Conservation (phyloP, 1,284 basidiomycete genomes). For the Volvariella surrecta region DNA sequence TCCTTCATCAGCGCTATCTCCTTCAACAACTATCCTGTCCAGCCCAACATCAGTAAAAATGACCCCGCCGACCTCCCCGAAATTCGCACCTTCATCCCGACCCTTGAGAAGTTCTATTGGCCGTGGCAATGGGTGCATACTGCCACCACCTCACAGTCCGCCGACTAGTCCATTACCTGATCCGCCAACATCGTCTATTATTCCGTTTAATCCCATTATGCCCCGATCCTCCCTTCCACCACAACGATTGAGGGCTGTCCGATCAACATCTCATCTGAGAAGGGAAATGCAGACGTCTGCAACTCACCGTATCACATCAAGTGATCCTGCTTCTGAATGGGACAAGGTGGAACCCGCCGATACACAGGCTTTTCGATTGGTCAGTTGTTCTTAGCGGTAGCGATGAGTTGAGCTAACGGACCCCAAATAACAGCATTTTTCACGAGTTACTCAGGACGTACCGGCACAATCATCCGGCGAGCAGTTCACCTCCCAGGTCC, state of each 20-base stretch:
- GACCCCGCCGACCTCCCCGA: conserved; percentile 31
- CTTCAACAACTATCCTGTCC: conserved; percentile 20
- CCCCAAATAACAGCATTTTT: background rate
- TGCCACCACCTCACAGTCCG: conserved; percentile 17
- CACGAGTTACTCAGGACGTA: background rate
- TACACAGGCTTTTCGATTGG: background rate
- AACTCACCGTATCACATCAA: conserved; percentile 29
- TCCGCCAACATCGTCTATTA: conserved; percentile 15
- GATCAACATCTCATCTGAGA: conserved; percentile 20
- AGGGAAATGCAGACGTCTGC: conserved; percentile 13
- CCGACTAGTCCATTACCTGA: conserved; percentile 21
- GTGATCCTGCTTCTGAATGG: conserved; percentile 19
- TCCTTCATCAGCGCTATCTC: conserved; percentile 18
- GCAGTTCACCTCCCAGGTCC: conserved; percentile 12
- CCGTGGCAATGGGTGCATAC: conserved; percentile 13
- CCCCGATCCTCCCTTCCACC: background rate
- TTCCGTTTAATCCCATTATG: conserved; percentile 1
- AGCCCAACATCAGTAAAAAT: conserved; percentile 24
- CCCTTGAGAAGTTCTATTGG: conserved; percentile 13
- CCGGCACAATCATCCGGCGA: background rate
- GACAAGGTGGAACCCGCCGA: background rate
- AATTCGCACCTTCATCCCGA: conserved; percentile 11
- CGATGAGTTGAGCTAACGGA: background rate
- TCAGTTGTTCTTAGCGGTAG: background rate
- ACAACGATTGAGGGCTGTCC: conserved; percentile 18